Conservation (phyloP, 306 rosid genomes). For the Fragaria ananassa region DNA sequence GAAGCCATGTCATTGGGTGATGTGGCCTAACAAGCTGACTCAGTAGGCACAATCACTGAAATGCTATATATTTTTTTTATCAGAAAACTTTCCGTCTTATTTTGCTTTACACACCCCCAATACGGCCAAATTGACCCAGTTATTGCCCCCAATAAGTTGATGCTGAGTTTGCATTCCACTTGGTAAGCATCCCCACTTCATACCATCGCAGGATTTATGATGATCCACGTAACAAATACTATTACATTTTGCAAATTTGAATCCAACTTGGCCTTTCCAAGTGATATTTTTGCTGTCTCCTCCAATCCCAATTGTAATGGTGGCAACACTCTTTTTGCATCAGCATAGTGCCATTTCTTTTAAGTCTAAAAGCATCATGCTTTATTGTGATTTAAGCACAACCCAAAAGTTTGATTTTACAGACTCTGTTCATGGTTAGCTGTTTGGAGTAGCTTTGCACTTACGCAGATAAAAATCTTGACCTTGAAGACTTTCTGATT, state of each 20-base stretch:
- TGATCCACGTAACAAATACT: conserved; percentile 30
- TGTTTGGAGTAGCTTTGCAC: conserved; percentile 14
- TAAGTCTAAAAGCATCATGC: conserved; percentile 33
- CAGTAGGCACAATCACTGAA: conserved; percentile 40
- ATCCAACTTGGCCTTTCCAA: conserved; percentile 7
- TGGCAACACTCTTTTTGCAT: conserved; percentile 27
- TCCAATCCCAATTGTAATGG: conserved; percentile 28
- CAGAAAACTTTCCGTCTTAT: conserved; percentile 27
- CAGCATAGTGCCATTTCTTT: conserved; percentile 16
- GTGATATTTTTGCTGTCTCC: conserved; percentile 11
- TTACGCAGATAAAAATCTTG: conserved; percentile 7
- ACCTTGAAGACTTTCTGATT: not conserved
- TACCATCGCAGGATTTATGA: conserved; percentile 38
- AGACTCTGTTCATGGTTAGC: not conserved
- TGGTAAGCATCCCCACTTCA: conserved; percentile 45
- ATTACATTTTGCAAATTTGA: conserved; percentile 8
- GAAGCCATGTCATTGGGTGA: conserved; percentile 41
- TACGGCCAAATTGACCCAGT: conserved; percentile 57
- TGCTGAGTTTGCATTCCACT: conserved; percentile 92
- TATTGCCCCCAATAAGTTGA: conserved; percentile 50
- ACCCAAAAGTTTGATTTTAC: not conserved
- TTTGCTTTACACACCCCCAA: conserved; percentile 28
- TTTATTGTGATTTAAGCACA: conserved; percentile 11
- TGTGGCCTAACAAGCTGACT: conserved; percentile 46
- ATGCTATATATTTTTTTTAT: conserved; percentile 22